Evolutionary conservation across 768 basidiomycete species (phyloP).

Genomic region (Russula foetens): DNA sequence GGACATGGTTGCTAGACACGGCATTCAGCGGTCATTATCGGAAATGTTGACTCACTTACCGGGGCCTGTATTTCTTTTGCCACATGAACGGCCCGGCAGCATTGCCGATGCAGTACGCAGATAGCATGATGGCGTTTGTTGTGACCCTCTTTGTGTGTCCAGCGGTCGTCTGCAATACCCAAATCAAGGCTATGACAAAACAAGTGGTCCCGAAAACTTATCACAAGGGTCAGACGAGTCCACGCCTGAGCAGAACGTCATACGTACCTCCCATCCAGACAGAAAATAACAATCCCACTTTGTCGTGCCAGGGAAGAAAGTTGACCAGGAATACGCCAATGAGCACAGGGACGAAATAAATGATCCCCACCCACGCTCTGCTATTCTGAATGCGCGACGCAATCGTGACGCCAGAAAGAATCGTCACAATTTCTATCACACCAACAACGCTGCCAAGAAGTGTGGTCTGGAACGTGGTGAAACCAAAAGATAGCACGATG

Average conservation of each 20-base stretch:
- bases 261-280: constrained; percentile 45
- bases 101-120: constrained; percentile 62
- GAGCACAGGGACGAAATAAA: constrained; percentile 59
- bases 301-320: constrained; percentile 55
- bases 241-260: not conserved
- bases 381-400: constrained; percentile 47
- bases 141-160: constrained; percentile 71
- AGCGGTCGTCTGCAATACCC: constrained; percentile 57
- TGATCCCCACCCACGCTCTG: constrained; percentile 49
- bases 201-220: constrained; percentile 45
- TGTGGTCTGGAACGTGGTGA: constrained; percentile 55
- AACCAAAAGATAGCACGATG: constrained; percentile 61
- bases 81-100: constrained; percentile 74
- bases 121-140: constrained; percentile 63
- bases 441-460: constrained; percentile 63
- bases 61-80: constrained; percentile 57
- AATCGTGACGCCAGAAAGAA: constrained; percentile 54
- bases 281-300: constrained; percentile 54
- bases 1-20: constrained; percentile 52
- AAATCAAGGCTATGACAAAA: constrained; percentile 53
- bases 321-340: constrained; percentile 56
- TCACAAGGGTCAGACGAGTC: not conserved
- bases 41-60: constrained; percentile 30
- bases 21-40: not conserved
- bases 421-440: constrained; percentile 57